Evolutionary conservation across 352 stramenopile species (phyloP), one percentile per base, ranked within the genome.

Genomic region (Globisporangium ultimum): DNA sequence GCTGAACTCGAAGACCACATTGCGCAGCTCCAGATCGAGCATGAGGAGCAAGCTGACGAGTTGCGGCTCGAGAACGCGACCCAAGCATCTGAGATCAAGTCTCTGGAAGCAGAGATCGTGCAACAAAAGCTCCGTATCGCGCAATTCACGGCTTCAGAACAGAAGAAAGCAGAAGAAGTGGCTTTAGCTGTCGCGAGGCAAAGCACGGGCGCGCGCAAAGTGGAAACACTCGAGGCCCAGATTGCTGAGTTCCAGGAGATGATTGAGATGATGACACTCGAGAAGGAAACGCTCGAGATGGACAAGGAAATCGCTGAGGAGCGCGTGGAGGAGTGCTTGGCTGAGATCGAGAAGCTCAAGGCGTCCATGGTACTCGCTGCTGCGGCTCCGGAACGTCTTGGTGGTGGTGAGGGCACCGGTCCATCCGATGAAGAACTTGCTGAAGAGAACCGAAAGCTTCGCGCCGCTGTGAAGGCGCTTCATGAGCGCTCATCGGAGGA

Each of bases 291-390:
- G 5, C 57, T 94, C 18, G 85, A 91, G 47, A 91, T 93, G 84
- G 85, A 96, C 52, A 92, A 93, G 52, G 87, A 95, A 56, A 94
- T 95, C 56, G 85, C 87, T 0, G 84, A 96, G 55, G 87, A 96
- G 51, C 72, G 80, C 20, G 79, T 88, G 0, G 84, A 93, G 24
- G 85, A 95, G 45, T 61, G 88, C 10, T 64, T 82, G 40, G 72
- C 80, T 6, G 77, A 95, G 59, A 64, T 94, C 2, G 84, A 95
- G 49, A 84, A 87, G 49, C 60, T 95, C 5, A 93, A 89, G 50
- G 68, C 80, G 20, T 68, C 83, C 0, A 62, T 89, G 51, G 78
- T 80, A 13, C 57, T 92, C 2, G 73, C 67, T 0, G 62, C 73
- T 41, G 66, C 72, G 12, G 76, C 76, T 2, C 62, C 80, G 4